Evolutionary conservation across 2,329 filamentous ascomycete genomes (phyloP), one percentile per base, ranked within the genome.

Genomic region (Fusarium globosum): DNA sequence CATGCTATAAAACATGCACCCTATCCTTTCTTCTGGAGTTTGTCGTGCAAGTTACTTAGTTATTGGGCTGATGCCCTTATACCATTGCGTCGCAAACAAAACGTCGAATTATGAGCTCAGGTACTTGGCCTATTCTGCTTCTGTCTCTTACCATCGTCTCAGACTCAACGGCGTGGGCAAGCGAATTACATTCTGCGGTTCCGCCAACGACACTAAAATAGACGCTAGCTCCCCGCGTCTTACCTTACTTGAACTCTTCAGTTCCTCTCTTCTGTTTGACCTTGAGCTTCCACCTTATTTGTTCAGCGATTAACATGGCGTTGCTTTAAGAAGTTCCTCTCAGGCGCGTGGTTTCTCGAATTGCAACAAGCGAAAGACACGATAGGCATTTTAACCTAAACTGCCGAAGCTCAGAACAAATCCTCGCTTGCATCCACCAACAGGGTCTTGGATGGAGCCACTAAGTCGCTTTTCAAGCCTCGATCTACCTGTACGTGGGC

Each of bases 171-270:
- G 61, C 52, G 53, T 42, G 23, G 60, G 41, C 23, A 61, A 53
- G 48, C 48, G 48, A 64, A 65, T 63, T 61, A 18, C 51, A 55
- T 35, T 55, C 61, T 74, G 72, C 64, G 71, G 64, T 77, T 76
- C 73, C 73, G 76, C 76, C 71, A 73, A 71, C 61, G 43, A 41
- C 69, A 77, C 74, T 78, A 77, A 77, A 65, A 56, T 42, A 69
- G 59, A 66, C 76, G 49, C 75, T 78, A 78, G 72, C 76, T 78
- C 76, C 75, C 76, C 76, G 69, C 76, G 73, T 78, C 74, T 78
- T 66, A 76, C 74, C 73, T 75, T 48, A 21, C 61, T 60, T 65
- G 65, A 63, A 65, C 68, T 65, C 65, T 59, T 66, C 57, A 42
- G 35, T 49, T 48, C 65, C 39, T 72, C 42, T 52, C 53, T 62